Conservation (phyloP, 148 eudicot species). For the Vaccinium darrowii region DNA sequence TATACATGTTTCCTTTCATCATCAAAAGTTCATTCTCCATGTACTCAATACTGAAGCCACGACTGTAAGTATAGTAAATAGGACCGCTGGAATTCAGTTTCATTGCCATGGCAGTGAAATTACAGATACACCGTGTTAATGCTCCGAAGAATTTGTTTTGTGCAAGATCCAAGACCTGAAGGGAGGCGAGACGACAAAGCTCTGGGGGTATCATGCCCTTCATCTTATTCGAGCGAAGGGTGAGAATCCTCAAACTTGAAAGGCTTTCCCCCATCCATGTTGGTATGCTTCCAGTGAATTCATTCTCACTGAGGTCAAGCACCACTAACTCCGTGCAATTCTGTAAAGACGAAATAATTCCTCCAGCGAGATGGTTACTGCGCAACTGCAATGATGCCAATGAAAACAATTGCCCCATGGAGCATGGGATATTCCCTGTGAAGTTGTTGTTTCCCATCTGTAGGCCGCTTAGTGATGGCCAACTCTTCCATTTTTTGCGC, state of each 20-base stretch:
- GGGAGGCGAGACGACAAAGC: constrained; percentile 6
- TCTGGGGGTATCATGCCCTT: neutral
- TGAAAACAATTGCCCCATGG: constrained; percentile 8
- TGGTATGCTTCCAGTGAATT: constrained; percentile 22
- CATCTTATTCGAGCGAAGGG: constrained; percentile 5
- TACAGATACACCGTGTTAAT: neutral
- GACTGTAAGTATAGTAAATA: neutral
- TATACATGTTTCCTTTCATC: constrained; percentile 7
- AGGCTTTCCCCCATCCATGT: constrained; percentile 11
- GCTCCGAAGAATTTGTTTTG: neutral
- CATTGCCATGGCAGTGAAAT: constrained; percentile 16
- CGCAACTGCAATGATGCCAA: constrained; percentile 1
- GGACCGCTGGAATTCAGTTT: neutral
- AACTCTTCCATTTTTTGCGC: neutral
- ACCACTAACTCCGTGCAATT: neutral
- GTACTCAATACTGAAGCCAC: neutral
- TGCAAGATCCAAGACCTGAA: constrained; percentile 18
- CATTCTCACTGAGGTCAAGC: constrained; percentile 19
- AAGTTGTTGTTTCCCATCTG: constrained; percentile 17
- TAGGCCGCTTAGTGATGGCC: neutral
- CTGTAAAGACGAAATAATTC: constrained; percentile 11
- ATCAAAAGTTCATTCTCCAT: neutral
- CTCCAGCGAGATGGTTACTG: constrained; percentile 20
- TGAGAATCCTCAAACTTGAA: neutral
- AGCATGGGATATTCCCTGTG: constrained; percentile 22